Base-by-base conservation (phyloP, 306 rosid genomes). In the Gynostemma pentaphyllum region DNA sequence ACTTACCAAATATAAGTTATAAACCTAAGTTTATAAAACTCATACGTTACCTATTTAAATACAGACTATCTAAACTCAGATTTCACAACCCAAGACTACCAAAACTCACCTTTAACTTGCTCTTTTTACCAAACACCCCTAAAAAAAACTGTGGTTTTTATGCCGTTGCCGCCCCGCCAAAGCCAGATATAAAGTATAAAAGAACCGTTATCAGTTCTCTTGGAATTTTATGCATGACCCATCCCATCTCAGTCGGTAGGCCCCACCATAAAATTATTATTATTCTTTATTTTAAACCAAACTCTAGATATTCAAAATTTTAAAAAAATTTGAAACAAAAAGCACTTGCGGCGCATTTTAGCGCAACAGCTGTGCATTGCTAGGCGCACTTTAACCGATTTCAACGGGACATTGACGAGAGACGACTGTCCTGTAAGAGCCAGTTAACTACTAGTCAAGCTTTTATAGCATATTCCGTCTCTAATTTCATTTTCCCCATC, bases 261-360 rank as follows among this genome's bases (percentile, higher is more conserved):
- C 24, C 47, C 50, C 67, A 39, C 67, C 37, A 14, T 24, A 13
- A 13, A 62, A 7, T 36, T n/a, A n/a, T n/a, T n/a, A n/a, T n/a
- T n/a, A n/a, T n/a, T n/a, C n/a, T n/a, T n/a, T n/a, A 36, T 36
- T 34, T 7, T 7, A 13, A 47, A n/a, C n/a, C n/a, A 4, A 5
- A 7, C 21, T 32, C 29, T 18, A 9, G 2, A 56, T 50, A 24
- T 39, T 72, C 70, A 62, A 78, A 78, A 19, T 78, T 78, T 53
- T n/a, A n/a, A n/a, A n/a, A 70, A 78, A 73, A 34, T 51, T 78
- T 66, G 68, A 65, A 69, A 45, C 69, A 70, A 2, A 10, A 24
- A 62, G 54, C 53, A 56, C 67, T 6, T 26, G 18, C 9, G 7
- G 45, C 59, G 27, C 44, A 45, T 10, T 13, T 5, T 50, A 34